Evolutionary conservation across 2,329 filamentous ascomycete species (phyloP), one percentile per base, ranked within the genome.

Genomic region (Xylaria multiplex): DNA sequence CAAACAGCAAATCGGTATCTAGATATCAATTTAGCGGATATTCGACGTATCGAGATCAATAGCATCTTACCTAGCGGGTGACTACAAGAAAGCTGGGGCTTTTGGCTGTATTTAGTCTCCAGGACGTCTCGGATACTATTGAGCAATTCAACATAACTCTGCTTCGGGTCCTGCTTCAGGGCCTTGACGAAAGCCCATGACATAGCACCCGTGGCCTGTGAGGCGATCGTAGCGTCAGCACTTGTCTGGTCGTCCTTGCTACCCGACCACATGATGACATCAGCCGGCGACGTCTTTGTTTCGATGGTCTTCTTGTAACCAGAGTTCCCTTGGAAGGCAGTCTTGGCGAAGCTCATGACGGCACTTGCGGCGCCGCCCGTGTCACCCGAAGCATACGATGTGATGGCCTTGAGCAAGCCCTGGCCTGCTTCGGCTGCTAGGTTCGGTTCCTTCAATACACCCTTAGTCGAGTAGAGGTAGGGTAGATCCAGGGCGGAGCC

Each of bases 241-340:
- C 93, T 97, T 73, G 95, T 99, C 81, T 99, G 96, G 72, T 92
- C 89, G 77, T 98, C 96, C 80, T 98, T 98, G 83, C 93, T 97
- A 63, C 96, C 96, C 61, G 93, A 97, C 88, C 94, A 96, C 93
- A 98, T 97, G 77, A 98, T 87, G 50, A 99, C 95, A 79, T 98
- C 96, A 50, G 96, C 96, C 1, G 94, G 91, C 54, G 92, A 96
- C 11, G 95, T 97, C 85, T 97, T 97, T 48, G 95, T 97, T 71
- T 91, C 86, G 71, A 94, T 81, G 56, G 93, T 89, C 76, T 90
- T 90, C 81, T 93, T 87, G 79, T 94, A 91, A 6, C 90, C 90
- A n/a, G 93, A 90, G 64, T 96, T 86, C 72, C 95, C 94, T 61
- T 83, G 88, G 16, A 92, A 91, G 11, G 93, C 93, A 79, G 96